A percentile compares a stretch with the other conserved stretches of the same genome.
Conservation (phyloP, 345 rosid species). For the Eucalyptus decipiens region DNA sequence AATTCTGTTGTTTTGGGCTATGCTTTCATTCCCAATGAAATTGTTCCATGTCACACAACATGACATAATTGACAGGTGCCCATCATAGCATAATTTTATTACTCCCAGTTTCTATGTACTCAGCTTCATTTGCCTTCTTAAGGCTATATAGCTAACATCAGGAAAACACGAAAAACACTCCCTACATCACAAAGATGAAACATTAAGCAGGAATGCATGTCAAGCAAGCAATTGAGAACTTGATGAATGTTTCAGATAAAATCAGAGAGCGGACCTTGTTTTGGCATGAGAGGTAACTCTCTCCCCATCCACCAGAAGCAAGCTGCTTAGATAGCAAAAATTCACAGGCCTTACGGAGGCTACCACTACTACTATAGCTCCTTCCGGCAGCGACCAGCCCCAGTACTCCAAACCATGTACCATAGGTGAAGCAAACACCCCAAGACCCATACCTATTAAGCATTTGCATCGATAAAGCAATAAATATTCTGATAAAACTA, state of each 20-base stretch:
- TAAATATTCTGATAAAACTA: background rate
- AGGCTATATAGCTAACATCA: background rate
- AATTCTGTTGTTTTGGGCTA: background rate
- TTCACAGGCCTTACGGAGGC: constrained; percentile 68
- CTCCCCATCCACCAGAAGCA: constrained; percentile 95
- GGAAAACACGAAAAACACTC: background rate
- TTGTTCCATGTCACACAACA: background rate
- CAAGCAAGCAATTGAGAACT: background rate
- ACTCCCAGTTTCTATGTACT: background rate
- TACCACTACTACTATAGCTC: constrained; percentile 36
- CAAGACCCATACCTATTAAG: constrained; percentile 86
- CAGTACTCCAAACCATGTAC: constrained; percentile 71
- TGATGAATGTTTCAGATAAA: background rate
- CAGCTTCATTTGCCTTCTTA: background rate
- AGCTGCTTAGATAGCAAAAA: constrained; percentile 82
- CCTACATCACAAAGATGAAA: background rate
- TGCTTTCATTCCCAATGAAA: background rate
- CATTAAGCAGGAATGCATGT: background rate
- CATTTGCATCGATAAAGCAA: background rate
- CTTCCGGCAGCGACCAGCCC: constrained; percentile 79
- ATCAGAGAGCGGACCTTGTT: constrained; percentile 36
- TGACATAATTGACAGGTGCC: background rate
- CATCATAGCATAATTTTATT: background rate
- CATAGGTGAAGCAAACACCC: constrained; percentile 89
- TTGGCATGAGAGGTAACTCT: constrained; percentile 94